A percentile compares a stretch with the other conserved stretches of the same genome.
These are phyloP conservation scores for Hondaea fermentalgiana DNA, from an alignment of 108 stramenopile species.

Conservation along the genomic window DNA sequence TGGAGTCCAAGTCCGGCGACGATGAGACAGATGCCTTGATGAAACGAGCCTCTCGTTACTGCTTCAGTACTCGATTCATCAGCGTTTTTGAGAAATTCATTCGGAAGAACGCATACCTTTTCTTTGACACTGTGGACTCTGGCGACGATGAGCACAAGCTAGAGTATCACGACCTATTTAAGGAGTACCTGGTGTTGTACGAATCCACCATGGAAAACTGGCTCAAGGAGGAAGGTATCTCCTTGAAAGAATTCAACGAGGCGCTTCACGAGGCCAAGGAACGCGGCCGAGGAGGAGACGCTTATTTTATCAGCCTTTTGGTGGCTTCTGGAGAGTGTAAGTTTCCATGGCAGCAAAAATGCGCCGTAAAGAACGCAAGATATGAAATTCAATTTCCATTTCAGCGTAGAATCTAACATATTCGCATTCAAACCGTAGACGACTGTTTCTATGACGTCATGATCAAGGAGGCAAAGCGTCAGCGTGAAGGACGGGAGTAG, in stretches of 20 bases:
- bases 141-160: constrained; percentile 26
- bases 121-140: not conserved
- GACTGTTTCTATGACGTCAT: constrained; percentile 13
- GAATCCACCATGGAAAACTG: constrained; percentile 20
- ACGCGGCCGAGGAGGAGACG: not conserved
- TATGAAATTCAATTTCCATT: no score
- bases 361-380: no score
- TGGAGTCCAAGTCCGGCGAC: not conserved
- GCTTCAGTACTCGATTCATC: constrained; percentile 23
- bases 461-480: not conserved
- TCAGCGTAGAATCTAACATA: not conserved
- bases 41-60: constrained; percentile 8
- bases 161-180: constrained; percentile 18
- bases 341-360: not conserved
- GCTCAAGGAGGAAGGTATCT: constrained; percentile 12
- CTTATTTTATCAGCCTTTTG: not conserved
- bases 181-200: constrained; percentile 25
- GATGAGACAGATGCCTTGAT: not conserved
- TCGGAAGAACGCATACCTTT: constrained; percentile 21
- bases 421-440: not conserved
- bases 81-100: constrained; percentile 21
- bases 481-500: not conserved
- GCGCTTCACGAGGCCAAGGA: not conserved
- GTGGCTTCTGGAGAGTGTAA: constrained; percentile 13
- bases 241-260: not conserved